Conservation (phyloP, 2,329 filamentous ascomycete genomes). For the Aspergillus candidus region DNA sequence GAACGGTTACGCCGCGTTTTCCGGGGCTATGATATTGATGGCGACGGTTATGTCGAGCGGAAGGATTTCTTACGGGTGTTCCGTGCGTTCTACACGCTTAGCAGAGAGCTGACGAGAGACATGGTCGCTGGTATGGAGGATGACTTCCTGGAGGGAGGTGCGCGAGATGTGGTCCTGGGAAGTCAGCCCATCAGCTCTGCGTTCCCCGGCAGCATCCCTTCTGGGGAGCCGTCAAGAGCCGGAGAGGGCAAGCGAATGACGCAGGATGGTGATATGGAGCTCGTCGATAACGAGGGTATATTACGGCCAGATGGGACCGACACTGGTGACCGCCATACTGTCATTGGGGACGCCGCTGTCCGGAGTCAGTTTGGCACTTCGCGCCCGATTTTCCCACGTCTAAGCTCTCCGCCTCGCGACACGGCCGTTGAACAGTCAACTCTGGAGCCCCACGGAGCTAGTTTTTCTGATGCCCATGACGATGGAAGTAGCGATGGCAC, state of each 20-base stretch:
- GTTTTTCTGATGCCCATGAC: conserved; percentile 1
- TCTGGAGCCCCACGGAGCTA: conserved; percentile 3
- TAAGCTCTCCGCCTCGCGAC: too few species aligned
- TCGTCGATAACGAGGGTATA: conserved; percentile 56
- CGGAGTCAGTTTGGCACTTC: conserved; percentile 30
- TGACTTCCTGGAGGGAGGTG: conserved; percentile 67
- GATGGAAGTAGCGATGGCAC: conserved; percentile 13
- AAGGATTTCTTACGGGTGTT: conserved; percentile 89
- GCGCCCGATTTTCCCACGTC: conserved; percentile 24
- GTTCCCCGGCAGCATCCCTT: conserved; percentile 62
- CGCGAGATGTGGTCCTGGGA: conserved; percentile 68
- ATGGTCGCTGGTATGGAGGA: conserved; percentile 72
- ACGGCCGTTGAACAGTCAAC: too few species aligned
- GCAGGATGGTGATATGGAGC: conserved; percentile 57
- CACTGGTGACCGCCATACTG: conserved; percentile 54
- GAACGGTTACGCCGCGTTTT: conserved; percentile 71
- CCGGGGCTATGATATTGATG: conserved; percentile 83
- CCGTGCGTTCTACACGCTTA: conserved; percentile 83
- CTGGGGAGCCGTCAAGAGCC: conserved; percentile 54
- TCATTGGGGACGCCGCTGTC: conserved; percentile 48
- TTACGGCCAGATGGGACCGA: conserved; percentile 58
- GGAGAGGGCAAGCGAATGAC: conserved; percentile 63
- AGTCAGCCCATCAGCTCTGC: conserved; percentile 75
- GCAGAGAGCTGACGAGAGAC: conserved; percentile 82
- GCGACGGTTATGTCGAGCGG: conserved; percentile 76